Conservation (phyloP, 768 basidiomycete species). For the Boletus rubescentipes region DNA sequence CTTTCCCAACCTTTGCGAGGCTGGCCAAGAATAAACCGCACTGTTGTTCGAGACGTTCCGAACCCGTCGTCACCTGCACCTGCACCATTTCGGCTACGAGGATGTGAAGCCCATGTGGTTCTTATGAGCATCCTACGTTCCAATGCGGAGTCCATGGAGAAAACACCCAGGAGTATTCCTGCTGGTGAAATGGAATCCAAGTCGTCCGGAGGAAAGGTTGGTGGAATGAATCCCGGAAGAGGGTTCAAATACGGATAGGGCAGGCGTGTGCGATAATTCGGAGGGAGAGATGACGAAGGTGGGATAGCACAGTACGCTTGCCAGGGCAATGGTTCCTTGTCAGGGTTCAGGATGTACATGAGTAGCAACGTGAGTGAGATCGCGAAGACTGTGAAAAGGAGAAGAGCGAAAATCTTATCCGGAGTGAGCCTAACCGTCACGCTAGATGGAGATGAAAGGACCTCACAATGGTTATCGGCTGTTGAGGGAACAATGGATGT, state of each 20-base stretch:
- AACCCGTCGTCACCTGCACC: slow-evolving; percentile 63
- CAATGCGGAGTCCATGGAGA: slow-evolving; percentile 81
- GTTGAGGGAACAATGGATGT: slow-evolving; percentile 76
- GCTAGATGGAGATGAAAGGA: not conserved
- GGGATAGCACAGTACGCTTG: slow-evolving; percentile 86
- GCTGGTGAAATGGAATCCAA: slow-evolving; percentile 78
- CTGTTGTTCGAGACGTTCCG: slow-evolving; percentile 79
- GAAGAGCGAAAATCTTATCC: slow-evolving; percentile 60
- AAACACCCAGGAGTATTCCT: slow-evolving; percentile 86
- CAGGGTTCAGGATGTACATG: slow-evolving; percentile 92
- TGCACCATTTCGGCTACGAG: slow-evolving; percentile 72
- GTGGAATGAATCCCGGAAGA: slow-evolving; percentile 24
- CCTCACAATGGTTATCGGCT: slow-evolving; percentile 79
- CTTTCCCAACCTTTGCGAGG: slow-evolving; percentile 79
- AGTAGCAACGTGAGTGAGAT: slow-evolving; percentile 82
- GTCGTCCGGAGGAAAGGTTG: slow-evolving; percentile 68
- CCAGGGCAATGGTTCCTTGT: slow-evolving; percentile 95
- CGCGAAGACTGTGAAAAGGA: slow-evolving; percentile 78
- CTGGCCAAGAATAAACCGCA: slow-evolving; percentile 87
- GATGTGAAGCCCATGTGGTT: slow-evolving; percentile 86
- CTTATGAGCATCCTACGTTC: slow-evolving; percentile 87
- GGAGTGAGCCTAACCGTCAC: slow-evolving; percentile 22
- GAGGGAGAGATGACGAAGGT: slow-evolving; percentile 42
- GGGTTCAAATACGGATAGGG: slow-evolving; percentile 40
- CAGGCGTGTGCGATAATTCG: slow-evolving; percentile 43